A percentile compares a stretch with the other conserved stretches of the same genome.
Evolutionary conservation across 176 grass and related monocot species (phyloP).

Genomic region (Alloteropsis semialata): DNA sequence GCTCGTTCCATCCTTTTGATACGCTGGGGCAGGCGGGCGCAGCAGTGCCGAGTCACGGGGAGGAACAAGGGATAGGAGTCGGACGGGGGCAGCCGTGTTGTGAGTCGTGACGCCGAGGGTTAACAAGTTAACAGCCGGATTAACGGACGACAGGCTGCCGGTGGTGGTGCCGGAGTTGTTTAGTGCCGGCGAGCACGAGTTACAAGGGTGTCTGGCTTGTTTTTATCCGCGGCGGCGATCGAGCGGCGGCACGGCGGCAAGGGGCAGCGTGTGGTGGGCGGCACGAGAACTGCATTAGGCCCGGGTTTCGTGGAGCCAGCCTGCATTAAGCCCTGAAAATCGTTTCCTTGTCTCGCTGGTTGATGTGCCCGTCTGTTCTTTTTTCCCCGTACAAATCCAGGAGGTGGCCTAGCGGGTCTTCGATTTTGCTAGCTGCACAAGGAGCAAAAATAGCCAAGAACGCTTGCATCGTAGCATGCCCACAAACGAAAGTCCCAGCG

Average conservation of each 20-base stretch:
- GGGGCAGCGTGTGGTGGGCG: not conserved
- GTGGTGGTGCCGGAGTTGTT: not conserved
- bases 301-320: not conserved
- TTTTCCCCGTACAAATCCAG: not conserved
- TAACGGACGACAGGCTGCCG: too few species aligned
- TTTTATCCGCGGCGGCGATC: constrained; percentile 11
- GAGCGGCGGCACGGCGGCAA: not conserved
- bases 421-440: not conserved
- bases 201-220: not conserved
- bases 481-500: too few species aligned
- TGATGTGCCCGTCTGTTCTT: not conserved
- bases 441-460: not conserved
- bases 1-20: constrained; percentile 15
- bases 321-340: not conserved
- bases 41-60: not conserved
- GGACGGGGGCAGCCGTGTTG: too few species aligned
- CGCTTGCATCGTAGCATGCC: too few species aligned
- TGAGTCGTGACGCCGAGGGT: not conserved
- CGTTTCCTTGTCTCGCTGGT: not conserved
- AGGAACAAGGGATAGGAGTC: too few species aligned
- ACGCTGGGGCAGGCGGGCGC: not conserved
- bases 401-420: not conserved
- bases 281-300: not conserved
- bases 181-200: constrained; percentile 22
- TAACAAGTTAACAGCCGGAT: not conserved